Evolutionary conservation across 2,329 filamentous ascomycete genomes (phyloP), one percentile per base, ranked within the genome.

Genomic region (Hypoxylon sp.): DNA sequence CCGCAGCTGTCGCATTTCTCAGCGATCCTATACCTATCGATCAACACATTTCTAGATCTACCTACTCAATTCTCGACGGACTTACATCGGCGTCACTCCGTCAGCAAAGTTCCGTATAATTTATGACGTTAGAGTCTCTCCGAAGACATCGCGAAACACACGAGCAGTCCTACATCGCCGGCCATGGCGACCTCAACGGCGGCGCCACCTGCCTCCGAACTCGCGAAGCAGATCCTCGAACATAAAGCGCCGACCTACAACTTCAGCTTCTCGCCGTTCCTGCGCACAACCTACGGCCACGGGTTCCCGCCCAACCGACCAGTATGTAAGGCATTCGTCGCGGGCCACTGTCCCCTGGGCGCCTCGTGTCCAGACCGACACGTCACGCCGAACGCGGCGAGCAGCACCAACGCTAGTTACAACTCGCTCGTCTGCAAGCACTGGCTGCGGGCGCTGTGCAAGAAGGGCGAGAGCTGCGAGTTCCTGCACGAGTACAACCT

Each of bases 401-500:
- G 68, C 67, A 73, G 73, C 55, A 73, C 73, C 72, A 74, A 76
- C 75, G 80, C 84, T 44, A 89, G 89, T 35, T 91, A 91, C 79
- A 93, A 91, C 82, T 92, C 88, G 77, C 89, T 98, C 15, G 95
- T 99, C 68, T 99, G 96, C 89, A 99, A 99, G 84, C 96, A 98
- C 86, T 98, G 96, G 91, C 90, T 98, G 77, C 93, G 97, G 72
- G 95, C 94, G 0, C 89, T 99, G 19, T 99, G 96, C 86, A 99
- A 99, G 79, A 98, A 98, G 82, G 96, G 95, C 75, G 92, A 98
- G 78, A 89, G 90, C 73, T 99, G 96, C 89, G 96, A 99, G 84
- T 99, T 98, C 77, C 86, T 98, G 53, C 96, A 99, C 86, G 96
- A 98, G 82, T 99, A 98, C 85, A 98, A 99, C 82, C 88, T 99